Evolutionary conservation across 441 rosid species (phyloP).

Genomic region (Mallotus repandus): DNA sequence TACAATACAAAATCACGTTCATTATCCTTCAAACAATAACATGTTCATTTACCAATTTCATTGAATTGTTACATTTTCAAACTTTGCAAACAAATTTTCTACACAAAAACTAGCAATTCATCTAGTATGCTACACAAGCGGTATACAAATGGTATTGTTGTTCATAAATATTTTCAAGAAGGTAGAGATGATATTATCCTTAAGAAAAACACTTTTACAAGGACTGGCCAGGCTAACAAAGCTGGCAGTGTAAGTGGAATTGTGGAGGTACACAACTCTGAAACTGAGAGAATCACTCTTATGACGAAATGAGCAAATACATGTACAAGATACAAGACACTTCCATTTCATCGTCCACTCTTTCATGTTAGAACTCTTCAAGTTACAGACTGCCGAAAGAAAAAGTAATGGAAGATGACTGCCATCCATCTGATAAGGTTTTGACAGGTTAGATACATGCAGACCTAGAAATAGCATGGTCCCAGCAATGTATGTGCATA

Average conservation of each 20-base stretch:
- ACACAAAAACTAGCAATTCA: too few species aligned
- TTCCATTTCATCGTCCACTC: neutral
- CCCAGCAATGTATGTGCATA: too few species aligned
- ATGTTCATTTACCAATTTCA: too few species aligned
- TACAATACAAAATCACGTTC: too few species aligned
- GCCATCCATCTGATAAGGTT: neutral
- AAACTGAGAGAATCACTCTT: neutral
- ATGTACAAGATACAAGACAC: neutral
- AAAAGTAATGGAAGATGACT: neutral
- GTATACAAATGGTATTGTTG: too few species aligned
- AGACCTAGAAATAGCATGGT: neutral
- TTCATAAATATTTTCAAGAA: too few species aligned
- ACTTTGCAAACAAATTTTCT: too few species aligned
- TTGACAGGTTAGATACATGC: too few species aligned
- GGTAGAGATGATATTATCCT: neutral
- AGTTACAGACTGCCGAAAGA: neutral
- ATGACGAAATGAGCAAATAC: neutral
- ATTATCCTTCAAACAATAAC: too few species aligned
- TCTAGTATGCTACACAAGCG: too few species aligned
- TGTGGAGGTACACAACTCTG: neutral
- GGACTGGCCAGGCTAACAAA: neutral
- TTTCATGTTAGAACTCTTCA: slow-evolving; percentile 7
- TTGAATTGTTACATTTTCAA: too few species aligned
- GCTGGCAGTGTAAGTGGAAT: too few species aligned
- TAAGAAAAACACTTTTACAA: neutral